phyloP scores from a whole-genome alignment of 1,139 yeast species.

The Chernovozyma aurita region DNA sequence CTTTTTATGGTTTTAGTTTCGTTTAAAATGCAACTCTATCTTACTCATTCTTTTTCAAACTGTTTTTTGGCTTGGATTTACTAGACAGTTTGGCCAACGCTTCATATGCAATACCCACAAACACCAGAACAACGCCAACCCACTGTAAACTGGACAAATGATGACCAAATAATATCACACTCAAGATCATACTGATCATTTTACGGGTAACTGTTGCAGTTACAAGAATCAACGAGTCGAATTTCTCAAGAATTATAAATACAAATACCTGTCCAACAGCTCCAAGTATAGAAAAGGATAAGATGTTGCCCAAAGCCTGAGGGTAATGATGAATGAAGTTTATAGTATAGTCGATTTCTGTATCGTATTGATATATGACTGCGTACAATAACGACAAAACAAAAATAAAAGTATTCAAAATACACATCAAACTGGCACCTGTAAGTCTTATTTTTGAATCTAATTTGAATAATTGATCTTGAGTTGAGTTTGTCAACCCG shows the following conservation, averaged over 20 bases:
- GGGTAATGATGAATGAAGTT: constrained; percentile 40
- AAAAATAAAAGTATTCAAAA: constrained; percentile 60
- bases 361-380: constrained; percentile 33
- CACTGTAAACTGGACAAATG: constrained; percentile 60
- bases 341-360: constrained; percentile 47
- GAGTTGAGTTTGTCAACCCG: constrained; percentile 91
- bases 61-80: constrained; percentile 1
- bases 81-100: constrained; percentile 17
- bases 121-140: constrained; percentile 74
- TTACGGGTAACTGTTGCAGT: constrained; percentile 95
- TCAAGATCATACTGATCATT: constrained; percentile 89
- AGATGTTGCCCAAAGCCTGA: constrained; percentile 51
- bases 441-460: constrained; percentile 17
- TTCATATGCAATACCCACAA: constrained; percentile 55
- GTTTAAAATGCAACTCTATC: neutral
- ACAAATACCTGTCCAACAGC: constrained; percentile 91
- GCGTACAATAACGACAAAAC: constrained; percentile 37
- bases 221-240: constrained; percentile 78
- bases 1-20: neutral
- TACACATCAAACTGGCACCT: constrained; percentile 87
- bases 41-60: neutral
- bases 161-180: constrained; percentile 85
- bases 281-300: constrained; percentile 73
- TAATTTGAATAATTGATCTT: constrained; percentile 70
- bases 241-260: constrained; percentile 74